A percentile compares a stretch with the other conserved stretches of the same genome.
These are phyloP conservation scores for Lactarius sp. DNA, from an alignment of 768 basidiomycete genomes.

Conservation along the genomic window DNA sequence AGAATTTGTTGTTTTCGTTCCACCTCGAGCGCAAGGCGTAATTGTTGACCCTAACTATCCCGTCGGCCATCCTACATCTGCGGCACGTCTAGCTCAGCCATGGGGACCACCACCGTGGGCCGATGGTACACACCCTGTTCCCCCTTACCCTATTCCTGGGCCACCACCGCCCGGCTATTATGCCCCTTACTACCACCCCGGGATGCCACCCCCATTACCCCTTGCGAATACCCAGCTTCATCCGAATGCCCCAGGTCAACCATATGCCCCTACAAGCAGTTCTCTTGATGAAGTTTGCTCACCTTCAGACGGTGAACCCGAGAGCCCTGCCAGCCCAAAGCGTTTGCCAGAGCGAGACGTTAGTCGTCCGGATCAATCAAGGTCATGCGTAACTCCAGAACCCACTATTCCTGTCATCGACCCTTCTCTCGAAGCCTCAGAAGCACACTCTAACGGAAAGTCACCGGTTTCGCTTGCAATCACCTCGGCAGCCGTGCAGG, in stretches of 20 bases:
- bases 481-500: slow-evolving; percentile 31
- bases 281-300: slow-evolving; percentile 1
- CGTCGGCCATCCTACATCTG: slow-evolving; percentile 50
- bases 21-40: slow-evolving; percentile 35
- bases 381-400: slow-evolving; percentile 2
- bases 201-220: slow-evolving; percentile 30
- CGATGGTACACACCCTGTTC: slow-evolving; percentile 29
- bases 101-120: slow-evolving; percentile 37
- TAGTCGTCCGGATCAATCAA: slow-evolving; percentile 3
- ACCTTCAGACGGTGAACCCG: slow-evolving; percentile 15
- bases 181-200: slow-evolving; percentile 24
- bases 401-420: slow-evolving; percentile 34
- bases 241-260: background rate
- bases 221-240: slow-evolving; percentile 13
- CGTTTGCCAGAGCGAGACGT: slow-evolving; percentile 11
- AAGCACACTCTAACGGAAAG: slow-evolving; percentile 17
- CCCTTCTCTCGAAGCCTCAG: slow-evolving; percentile 35
- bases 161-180: slow-evolving; percentile 20
- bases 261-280: slow-evolving; percentile 5
- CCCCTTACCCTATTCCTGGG: slow-evolving; percentile 20
- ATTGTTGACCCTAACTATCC: slow-evolving; percentile 42
- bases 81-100: slow-evolving; percentile 40
- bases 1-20: slow-evolving; percentile 24
- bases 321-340: slow-evolving; percentile 9
- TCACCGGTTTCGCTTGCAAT: slow-evolving; percentile 27